Base-by-base conservation (phyloP, 1,284 basidiomycete genomes). In the Pseudomicrostroma phylloplanum region DNA sequence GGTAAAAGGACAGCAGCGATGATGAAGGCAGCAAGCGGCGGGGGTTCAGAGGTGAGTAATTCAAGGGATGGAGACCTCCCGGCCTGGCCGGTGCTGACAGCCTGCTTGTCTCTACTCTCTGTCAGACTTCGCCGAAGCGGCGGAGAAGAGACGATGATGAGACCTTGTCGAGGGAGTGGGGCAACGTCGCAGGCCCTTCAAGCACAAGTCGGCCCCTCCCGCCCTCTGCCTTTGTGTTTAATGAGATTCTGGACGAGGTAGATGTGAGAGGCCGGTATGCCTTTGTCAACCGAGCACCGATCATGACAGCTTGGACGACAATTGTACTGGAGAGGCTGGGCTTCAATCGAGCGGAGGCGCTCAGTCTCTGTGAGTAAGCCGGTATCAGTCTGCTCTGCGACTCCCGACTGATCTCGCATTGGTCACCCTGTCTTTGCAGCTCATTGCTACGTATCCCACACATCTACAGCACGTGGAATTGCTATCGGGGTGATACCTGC, bases 251-350 rank as follows among this genome's bases (percentile, higher is more conserved):
- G 7, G 68, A 71, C 23, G 64, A 62, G 17, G 39, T 60, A 0
- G 51, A 56, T 15, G 62, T 79, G 1, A 59, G 55, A 0, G 71
- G 72, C 49, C 89, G 87, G 71, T 84, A 80, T 11, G 84, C 86
- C 26, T 83, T 91, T 9, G 84, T 91, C 58, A 97, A 97, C 80
- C 87, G 93, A 21, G 92, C 93, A 0, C 93, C 94, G 0, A 84
- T 96, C 59, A 90, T 96, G 89, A 91, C 88, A 56, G 90, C 89
- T 0, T 97, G 93, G 93, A 86, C 90, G 0, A 89, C 85, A 60
- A 81, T 91, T 42, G 88, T 96, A 17, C 88, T 90, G 7, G 89
- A 93, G 71, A 83, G 86, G 30, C 83, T 94, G 63, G 90, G 90
- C 1, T 97, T 97, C 77, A 84, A 86, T 58, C 83, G 88, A 57